phyloP scores from a whole-genome alignment of 495 filamentous ascomycete species.

The Hypoxylon intermedium region DNA sequence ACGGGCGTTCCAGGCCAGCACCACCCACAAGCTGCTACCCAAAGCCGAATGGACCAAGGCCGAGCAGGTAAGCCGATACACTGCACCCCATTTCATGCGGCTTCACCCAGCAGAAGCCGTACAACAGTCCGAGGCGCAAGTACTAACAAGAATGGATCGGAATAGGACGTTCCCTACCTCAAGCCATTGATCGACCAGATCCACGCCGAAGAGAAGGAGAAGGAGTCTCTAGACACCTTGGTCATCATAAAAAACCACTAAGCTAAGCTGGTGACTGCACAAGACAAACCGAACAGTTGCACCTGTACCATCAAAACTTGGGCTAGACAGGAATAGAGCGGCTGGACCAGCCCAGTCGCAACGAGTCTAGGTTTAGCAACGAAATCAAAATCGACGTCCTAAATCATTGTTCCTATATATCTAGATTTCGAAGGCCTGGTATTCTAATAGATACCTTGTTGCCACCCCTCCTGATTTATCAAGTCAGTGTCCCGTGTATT shows the following conservation, averaged over 20 bases:
- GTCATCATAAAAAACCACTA: slow-evolving; percentile 65
- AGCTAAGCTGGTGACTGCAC: too few species aligned
- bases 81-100: not conserved
- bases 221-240: slow-evolving; percentile 82
- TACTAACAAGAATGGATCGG: slow-evolving; percentile 31
- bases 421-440: slow-evolving; percentile 4
- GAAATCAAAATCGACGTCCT: not conserved
- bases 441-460: too few species aligned
- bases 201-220: slow-evolving; percentile 81
- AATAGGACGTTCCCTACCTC: slow-evolving; percentile 79
- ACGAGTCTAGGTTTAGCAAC: slow-evolving; percentile 15
- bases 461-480: too few species aligned
- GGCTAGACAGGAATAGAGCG: slow-evolving; percentile 31
- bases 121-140: not conserved
- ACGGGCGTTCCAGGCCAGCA: slow-evolving; percentile 86
- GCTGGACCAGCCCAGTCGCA: slow-evolving; percentile 15
- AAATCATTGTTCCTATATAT: slow-evolving; percentile 21
- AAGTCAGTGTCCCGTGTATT: too few species aligned
- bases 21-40: slow-evolving; percentile 80
- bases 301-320: slow-evolving; percentile 35
- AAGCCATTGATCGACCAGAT: slow-evolving; percentile 82
- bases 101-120: not conserved
- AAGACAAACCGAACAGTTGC: slow-evolving; percentile 2
- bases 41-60: slow-evolving; percentile 75
- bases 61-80: slow-evolving; percentile 45